Percentiles rank a stretch among this genome's conserved stretches.
Conservation (phyloP, 2,329 filamentous ascomycete species). For the Fusarium globosum region DNA sequence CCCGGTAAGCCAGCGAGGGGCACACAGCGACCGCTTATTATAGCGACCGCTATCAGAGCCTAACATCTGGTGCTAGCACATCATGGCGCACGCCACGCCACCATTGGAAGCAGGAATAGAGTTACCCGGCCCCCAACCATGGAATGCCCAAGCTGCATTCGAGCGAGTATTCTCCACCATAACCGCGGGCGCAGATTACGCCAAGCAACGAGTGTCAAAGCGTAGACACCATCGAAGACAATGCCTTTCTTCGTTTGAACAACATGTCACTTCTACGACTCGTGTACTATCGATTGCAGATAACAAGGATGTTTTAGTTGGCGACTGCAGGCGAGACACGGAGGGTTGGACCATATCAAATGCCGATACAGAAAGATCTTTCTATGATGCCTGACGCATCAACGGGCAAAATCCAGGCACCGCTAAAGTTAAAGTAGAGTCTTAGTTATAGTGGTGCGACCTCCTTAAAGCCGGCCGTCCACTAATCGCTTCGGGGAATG, state of each 20-base stretch:
- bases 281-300: no score
- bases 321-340: rapidly evolving
- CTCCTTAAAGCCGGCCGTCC: neutral
- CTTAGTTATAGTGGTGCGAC: neutral
- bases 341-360: rapidly evolving
- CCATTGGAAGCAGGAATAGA: neutral
- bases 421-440: neutral
- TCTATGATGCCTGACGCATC: neutral
- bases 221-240: neutral
- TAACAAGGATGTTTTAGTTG: no score
- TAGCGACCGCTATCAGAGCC: neutral
- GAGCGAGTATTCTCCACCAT: neutral
- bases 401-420: neutral
- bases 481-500: neutral
- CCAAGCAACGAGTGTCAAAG: neutral
- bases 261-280: neutral
- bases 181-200: neutral
- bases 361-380: neutral
- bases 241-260: neutral
- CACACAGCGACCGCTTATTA: neutral
- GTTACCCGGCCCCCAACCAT: neutral
- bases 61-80: neutral
- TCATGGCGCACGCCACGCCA: neutral
- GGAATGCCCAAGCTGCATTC: neutral
- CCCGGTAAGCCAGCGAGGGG: neutral